These are phyloP conservation scores for Arthrobotrys sinensis DNA, from an alignment of 2,329 filamentous ascomycete genomes.

Conservation along the genomic window DNA sequence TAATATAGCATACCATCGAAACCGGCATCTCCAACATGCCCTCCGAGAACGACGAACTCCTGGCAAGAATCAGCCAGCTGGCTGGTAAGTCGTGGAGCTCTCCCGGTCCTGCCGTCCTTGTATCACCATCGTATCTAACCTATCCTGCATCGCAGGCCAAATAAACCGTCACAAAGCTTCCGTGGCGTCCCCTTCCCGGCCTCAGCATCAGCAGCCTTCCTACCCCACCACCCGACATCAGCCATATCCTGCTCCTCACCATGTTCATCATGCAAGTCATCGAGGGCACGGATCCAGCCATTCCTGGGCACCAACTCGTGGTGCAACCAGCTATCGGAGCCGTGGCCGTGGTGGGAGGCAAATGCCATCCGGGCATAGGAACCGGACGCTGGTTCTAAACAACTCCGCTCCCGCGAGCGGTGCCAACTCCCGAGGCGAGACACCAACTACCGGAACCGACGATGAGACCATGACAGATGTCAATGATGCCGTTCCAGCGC, in stretches of 20 bases:
- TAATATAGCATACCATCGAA: constrained; percentile 10
- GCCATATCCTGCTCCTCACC: constrained; percentile 50
- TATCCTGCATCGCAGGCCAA: constrained; percentile 72
- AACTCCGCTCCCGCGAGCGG: constrained; percentile 39
- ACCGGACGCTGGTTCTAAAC: constrained; percentile 58
- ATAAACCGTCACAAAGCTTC: constrained; percentile 82
- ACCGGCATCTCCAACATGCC: constrained; percentile 66
- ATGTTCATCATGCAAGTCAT: constrained; percentile 34
- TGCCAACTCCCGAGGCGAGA: constrained; percentile 51
- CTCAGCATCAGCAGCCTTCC: constrained; percentile 67
- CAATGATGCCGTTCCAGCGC: constrained; percentile 60
- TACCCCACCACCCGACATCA: constrained; percentile 60
- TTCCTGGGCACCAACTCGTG: constrained; percentile 41
- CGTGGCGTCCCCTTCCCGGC: constrained; percentile 43
- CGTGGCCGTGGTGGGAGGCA: constrained; percentile 52
- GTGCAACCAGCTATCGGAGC: constrained; percentile 32
- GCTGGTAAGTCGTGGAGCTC: constrained; percentile 69
- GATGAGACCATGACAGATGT: constrained; percentile 51
- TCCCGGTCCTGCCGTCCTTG: constrained; percentile 18
- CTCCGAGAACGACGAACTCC: constrained; percentile 73
- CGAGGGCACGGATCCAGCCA: constrained; percentile 32
- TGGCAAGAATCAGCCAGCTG: constrained; percentile 73
- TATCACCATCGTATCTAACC: constrained; percentile 47
- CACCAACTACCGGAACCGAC: constrained; percentile 47
- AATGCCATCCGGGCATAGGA: constrained; percentile 55